Conservation (phyloP, 805 yeast genomes). For the Suhomyces sp. region DNA sequence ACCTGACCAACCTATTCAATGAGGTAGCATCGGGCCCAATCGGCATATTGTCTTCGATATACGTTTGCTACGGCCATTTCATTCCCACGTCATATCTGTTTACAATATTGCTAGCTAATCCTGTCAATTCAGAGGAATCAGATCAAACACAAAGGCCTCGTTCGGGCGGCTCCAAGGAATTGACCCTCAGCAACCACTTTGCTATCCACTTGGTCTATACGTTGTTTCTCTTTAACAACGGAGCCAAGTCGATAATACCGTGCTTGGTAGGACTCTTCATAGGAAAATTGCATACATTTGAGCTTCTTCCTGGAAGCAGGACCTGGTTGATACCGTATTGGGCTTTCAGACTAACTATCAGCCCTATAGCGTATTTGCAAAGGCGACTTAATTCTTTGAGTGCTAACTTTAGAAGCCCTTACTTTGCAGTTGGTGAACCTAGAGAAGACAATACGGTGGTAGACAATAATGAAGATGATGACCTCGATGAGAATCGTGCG, state of each 20-base stretch:
- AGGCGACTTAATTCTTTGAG: not conserved
- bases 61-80: constrained; percentile 34
- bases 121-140: constrained; percentile 6
- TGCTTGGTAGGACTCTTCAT: constrained; percentile 35
- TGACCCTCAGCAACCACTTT: constrained; percentile 36
- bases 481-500: constrained; percentile 15
- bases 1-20: constrained; percentile 30
- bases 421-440: not conserved
- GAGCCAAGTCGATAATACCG: constrained; percentile 33
- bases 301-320: constrained; percentile 36
- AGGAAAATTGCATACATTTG: constrained; percentile 34
- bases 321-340: constrained; percentile 31
- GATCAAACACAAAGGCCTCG: not conserved
- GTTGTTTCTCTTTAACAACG: constrained; percentile 37
- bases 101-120: constrained; percentile 26
- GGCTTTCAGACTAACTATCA: constrained; percentile 25
- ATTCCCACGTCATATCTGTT: constrained; percentile 37
- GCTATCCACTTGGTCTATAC: constrained; percentile 38
- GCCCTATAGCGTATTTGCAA: not conserved
- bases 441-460: constrained; percentile 21
- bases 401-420: not conserved
- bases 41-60: constrained; percentile 38
- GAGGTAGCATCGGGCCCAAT: constrained; percentile 38
- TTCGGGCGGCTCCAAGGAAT: constrained; percentile 9
- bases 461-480: constrained; percentile 22